Base-by-base conservation (phyloP, 1,139 yeast genomes). In the Diutina rugosa region DNA sequence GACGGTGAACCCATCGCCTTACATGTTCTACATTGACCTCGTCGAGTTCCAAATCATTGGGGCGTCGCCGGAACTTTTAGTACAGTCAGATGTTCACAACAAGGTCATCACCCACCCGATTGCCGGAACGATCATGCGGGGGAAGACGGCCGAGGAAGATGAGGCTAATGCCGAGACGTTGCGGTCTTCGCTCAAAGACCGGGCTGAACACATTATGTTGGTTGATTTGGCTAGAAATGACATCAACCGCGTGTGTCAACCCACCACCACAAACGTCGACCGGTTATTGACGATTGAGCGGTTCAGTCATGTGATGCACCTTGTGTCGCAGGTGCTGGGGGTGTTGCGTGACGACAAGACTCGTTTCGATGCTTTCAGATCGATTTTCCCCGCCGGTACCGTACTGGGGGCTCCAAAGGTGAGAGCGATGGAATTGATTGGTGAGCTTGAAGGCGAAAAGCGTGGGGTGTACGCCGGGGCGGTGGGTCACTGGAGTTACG, bases 401-500 rank as follows among this genome's bases (percentile, higher is more conserved):
- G 98, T 93, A 14, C 86, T 96, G 60, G 99, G 99, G 48, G 98
- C 99, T 1, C 99, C 99, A 57, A 93, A 93, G 72, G 96, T 93
- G 55, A 82, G 82, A 63, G 99, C 99, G 9, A 93, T 93, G 99
- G 95, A 91, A 69, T 77, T 93, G 56, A 90, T 93, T 65, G 87
- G 87, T 35, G 96, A 89, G 67, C 74, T 93, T 56, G 99, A 93
- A 68, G 78, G 82, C 61, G 98, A 93, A 67, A 89, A 90, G 66
- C 80, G 99, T 66, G 99, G 99, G 51, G 91, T 91, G 14, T 93
- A 93, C 67, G 99, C 99, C 1, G 99, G 99, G 61, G 99, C 99
- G 1, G 97, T 93, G n/a, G 99, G 99, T 10, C 87, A 88, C 69
- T 93, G 97, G 97, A 91, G 96, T 1, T 93, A 90, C 67, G 96